Evolutionary conservation across 495 filamentous ascomycete genomes (phyloP).

Genomic region (Staphylotrichum longicolle): DNA sequence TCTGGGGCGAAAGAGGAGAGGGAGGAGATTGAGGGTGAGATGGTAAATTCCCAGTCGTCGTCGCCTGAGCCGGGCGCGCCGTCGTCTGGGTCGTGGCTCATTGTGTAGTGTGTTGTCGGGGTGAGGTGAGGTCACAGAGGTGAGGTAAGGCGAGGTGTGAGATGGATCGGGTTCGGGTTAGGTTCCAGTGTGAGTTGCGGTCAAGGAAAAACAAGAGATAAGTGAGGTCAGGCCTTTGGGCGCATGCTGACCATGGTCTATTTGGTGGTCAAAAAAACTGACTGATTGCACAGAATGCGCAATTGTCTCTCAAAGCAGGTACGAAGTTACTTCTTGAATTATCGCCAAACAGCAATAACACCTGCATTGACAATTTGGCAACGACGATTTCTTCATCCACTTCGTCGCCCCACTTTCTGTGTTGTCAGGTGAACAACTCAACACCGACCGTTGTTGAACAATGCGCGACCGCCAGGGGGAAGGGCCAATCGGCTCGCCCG

Average conservation of each 20-base stretch:
- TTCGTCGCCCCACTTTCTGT: constrained; percentile 16
- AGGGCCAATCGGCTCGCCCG: constrained; percentile 1
- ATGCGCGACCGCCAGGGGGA: neutral
- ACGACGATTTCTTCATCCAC: neutral
- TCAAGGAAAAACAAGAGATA: neutral
- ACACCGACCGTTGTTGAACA: constrained; percentile 1
- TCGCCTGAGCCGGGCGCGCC: constrained; percentile 12
- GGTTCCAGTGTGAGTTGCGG: neutral
- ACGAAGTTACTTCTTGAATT: neutral
- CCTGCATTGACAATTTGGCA: neutral
- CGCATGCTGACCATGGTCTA: neutral
- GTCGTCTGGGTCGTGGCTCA: constrained; percentile 14
- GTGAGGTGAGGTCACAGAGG: neutral
- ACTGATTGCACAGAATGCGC: no score
- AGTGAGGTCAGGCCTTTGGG: neutral
- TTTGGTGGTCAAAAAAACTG: no score
- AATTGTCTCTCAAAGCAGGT: neutral
- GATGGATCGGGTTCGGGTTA: no score
- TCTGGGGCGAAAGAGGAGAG: constrained; percentile 24
- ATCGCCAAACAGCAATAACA: neutral
- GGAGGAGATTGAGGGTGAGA: constrained; percentile 21
- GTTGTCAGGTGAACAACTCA: constrained; percentile 14
- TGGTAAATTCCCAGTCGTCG: constrained; percentile 20
- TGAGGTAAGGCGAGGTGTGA: neutral
- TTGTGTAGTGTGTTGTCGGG: neutral